phyloP scores from a whole-genome alignment of 768 basidiomycete genomes.

The Tulasnella sp. region DNA sequence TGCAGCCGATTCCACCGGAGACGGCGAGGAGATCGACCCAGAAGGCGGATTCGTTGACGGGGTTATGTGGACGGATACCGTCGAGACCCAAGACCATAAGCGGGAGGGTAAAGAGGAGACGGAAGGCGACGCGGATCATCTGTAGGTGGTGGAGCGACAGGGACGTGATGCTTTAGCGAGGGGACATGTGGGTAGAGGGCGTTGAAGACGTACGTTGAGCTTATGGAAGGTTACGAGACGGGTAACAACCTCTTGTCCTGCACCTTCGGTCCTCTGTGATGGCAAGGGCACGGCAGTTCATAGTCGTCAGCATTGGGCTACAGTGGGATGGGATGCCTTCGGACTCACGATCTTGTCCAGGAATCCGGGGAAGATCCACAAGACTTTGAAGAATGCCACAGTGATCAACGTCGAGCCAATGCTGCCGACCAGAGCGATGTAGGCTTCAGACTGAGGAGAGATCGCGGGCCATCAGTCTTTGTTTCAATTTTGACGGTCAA shows the following conservation, averaged over 20 bases:
- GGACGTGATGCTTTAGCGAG: background rate
- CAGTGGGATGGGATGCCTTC: background rate
- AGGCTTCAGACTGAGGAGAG: conserved; percentile 56
- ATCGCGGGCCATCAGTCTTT: background rate
- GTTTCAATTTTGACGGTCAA: background rate
- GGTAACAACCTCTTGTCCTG: conserved; percentile 68
- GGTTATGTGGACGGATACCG: conserved; percentile 47
- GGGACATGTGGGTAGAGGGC: background rate
- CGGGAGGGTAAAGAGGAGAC: conserved; percentile 66
- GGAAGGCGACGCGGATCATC: conserved; percentile 69
- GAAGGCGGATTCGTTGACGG: conserved; percentile 36
- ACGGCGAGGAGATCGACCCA: conserved; percentile 57
- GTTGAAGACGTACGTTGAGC: conserved; percentile 59
- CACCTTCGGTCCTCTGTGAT: conserved; percentile 54
- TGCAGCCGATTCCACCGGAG: conserved; percentile 55
- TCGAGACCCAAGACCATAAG: conserved; percentile 64
- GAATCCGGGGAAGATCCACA: conserved; percentile 60
- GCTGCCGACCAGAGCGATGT: conserved; percentile 67
- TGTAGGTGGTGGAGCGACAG: conserved; percentile 35
- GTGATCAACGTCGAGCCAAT: conserved; percentile 62
- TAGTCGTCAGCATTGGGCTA: background rate
- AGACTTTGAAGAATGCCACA: conserved; percentile 65
- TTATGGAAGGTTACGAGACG: conserved; percentile 71
- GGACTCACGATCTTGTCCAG: conserved; percentile 54
- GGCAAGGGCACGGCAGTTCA: background rate